These are phyloP conservation scores for Urochloa ruziziensis DNA, from an alignment of 176 grass and related monocot species.

Conservation along the genomic window DNA sequence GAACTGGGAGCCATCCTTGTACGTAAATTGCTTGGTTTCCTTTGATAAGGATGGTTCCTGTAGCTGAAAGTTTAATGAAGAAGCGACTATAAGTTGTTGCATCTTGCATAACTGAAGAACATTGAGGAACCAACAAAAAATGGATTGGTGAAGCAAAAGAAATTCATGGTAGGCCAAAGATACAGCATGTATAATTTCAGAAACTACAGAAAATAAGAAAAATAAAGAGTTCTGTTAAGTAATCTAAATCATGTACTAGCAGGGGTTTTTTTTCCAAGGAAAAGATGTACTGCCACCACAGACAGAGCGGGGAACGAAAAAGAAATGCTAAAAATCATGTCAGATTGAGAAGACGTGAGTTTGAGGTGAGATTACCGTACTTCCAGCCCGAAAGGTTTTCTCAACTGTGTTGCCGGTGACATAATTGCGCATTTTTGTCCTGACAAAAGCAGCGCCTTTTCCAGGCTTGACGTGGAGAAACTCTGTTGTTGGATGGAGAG, in stretches of 20 bases:
- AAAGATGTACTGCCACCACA: not conserved
- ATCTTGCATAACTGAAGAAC: not conserved
- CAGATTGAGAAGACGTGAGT: too few relatives aligned
- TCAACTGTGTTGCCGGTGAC: constrained; percentile 92
- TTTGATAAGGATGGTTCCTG: constrained; percentile 81
- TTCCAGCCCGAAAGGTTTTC: constrained; percentile 99
- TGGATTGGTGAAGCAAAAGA: not conserved
- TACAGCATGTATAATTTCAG: not conserved
- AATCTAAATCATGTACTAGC: not conserved
- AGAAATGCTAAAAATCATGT: not conserved
- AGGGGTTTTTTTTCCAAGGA: not conserved
- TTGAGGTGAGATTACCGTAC: constrained; percentile 66
- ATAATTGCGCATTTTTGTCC: constrained; percentile 91
- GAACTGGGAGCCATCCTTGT: constrained; percentile 83
- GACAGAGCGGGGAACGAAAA: not conserved
- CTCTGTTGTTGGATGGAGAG: constrained; percentile 48
- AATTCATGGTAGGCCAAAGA: not conserved
- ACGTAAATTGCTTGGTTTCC: constrained; percentile 94
- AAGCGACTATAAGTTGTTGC: constrained; percentile 5
- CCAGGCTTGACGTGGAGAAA: constrained; percentile 99
- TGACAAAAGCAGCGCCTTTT: constrained; percentile 96
- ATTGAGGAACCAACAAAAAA: not conserved
- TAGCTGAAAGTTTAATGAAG: constrained; percentile 46
- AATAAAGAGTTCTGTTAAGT: not conserved
- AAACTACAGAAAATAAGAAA: not conserved